phyloP scores from a whole-genome alignment of 805 yeast genomes.

The Grigorovia jiainica region DNA sequence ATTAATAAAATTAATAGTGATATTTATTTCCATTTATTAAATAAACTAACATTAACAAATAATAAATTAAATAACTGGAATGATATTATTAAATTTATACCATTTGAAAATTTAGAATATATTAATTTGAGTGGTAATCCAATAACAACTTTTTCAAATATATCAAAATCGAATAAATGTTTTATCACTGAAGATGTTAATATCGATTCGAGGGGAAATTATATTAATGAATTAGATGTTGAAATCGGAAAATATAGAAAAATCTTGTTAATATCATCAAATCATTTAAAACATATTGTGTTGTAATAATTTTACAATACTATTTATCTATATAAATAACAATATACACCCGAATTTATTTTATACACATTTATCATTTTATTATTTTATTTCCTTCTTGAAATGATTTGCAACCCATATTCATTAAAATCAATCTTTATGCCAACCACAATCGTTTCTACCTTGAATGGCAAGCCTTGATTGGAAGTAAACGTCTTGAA shows the following conservation, averaged over 20 bases:
- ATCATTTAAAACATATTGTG: neutral
- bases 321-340: too few species aligned
- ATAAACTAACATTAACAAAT: slow-evolving; percentile 10
- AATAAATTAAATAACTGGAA: slow-evolving; percentile 11
- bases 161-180: neutral
- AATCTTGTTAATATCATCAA: neutral
- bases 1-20: neutral
- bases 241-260: neutral
- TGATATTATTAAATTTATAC: slow-evolving; percentile 9
- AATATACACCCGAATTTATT: too few species aligned
- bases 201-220: too few species aligned
- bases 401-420: too few species aligned
- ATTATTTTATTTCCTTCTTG: too few species aligned
- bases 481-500: too few species aligned
- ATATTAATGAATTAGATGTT: neutral
- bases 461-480: too few species aligned
- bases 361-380: too few species aligned
- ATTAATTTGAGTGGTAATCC: slow-evolving; percentile 1
- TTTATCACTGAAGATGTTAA: neutral
- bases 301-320: too few species aligned
- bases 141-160: neutral
- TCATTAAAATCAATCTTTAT: too few species aligned
- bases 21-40: slow-evolving; percentile 8
- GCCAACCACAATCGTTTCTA: too few species aligned
- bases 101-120: slow-evolving; percentile 2